These are phyloP conservation scores for Westerdykella aurantiaca DNA, from an alignment of 2,329 filamentous ascomycete species.

Conservation along the genomic window DNA sequence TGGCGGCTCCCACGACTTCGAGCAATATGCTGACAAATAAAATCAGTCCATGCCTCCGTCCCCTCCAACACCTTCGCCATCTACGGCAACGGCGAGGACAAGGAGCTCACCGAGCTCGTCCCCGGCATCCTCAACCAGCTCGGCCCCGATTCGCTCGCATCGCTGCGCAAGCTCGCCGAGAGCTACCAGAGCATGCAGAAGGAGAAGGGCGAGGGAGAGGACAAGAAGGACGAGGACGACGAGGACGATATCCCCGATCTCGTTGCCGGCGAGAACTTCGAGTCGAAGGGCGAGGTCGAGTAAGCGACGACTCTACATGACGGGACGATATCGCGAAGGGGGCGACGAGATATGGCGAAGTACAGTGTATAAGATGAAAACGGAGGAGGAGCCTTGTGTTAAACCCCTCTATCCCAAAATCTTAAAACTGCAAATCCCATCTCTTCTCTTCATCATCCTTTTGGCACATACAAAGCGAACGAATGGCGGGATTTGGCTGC, in stretches of 20 bases:
- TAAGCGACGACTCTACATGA: constrained; percentile 42
- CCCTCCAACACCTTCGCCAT: constrained; percentile 99
- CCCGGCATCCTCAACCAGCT: constrained; percentile 99
- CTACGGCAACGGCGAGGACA: constrained; percentile 98
- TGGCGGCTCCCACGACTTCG: neutral
- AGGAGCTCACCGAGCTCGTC: constrained; percentile 98
- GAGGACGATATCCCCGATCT: constrained; percentile 93
- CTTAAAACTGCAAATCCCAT: no score
- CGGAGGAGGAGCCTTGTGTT: no score
- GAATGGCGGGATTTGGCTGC: no score
- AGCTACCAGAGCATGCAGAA: constrained; percentile 99
- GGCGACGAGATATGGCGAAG: no score
- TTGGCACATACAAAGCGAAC: no score
- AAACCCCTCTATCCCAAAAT: no score
- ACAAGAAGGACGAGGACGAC: constrained; percentile 60
- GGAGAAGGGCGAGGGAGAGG: constrained; percentile 71
- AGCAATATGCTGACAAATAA: neutral
- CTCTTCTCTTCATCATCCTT: no score
- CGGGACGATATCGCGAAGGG: no score
- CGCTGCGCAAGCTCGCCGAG: constrained; percentile 96
- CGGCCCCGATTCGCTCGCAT: constrained; percentile 93
- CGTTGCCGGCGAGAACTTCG: constrained; percentile 96
- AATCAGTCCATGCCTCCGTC: constrained; percentile 92
- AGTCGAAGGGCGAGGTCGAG: constrained; percentile 80
- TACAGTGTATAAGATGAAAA: no score